Evolutionary conservation across 1,284 basidiomycete species (phyloP).

Genomic region (Phellopilus nigrolimitatus): DNA sequence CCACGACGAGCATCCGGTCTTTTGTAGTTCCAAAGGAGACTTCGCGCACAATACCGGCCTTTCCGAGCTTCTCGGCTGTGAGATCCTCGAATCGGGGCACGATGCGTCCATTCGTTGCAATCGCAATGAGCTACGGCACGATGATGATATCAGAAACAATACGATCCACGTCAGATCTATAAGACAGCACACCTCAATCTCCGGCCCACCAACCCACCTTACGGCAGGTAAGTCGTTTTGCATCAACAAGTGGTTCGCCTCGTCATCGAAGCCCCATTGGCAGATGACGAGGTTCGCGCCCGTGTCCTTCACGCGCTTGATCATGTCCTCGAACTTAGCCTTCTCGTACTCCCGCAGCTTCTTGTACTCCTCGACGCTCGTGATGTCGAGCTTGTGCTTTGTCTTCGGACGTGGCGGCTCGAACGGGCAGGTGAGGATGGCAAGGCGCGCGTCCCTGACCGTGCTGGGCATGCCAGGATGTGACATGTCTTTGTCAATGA

Average conservation of each 20-base stretch:
- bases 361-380: slow-evolving; percentile 96
- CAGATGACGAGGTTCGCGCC: slow-evolving; percentile 99
- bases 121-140: slow-evolving; percentile 81
- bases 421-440: slow-evolving; percentile 98
- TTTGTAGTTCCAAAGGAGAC: slow-evolving; percentile 94
- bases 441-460: slow-evolving; percentile 87
- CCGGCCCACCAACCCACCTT: slow-evolving; percentile 97
- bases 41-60: slow-evolving; percentile 90
- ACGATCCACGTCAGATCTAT: slow-evolving; percentile 2
- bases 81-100: slow-evolving; percentile 98
- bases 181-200: slow-evolving; percentile 80
- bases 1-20: slow-evolving; percentile 99
- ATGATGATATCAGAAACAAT: slow-evolving; percentile 5
- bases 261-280: slow-evolving; percentile 99
- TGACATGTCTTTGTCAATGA: slow-evolving; percentile 99
- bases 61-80: slow-evolving; percentile 85
- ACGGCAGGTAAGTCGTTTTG: slow-evolving; percentile 98
- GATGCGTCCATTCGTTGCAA: slow-evolving; percentile 97
- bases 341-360: slow-evolving; percentile 94
- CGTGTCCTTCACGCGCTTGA: slow-evolving; percentile 94
- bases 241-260: slow-evolving; percentile 97
- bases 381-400: slow-evolving; percentile 99
- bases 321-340: slow-evolving; percentile 96
- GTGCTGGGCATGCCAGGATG: slow-evolving; percentile 96
- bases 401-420: slow-evolving; percentile 99